Evolutionary conservation across 352 stramenopile genomes (phyloP).

Genomic region (Phytophthora hibernalis): DNA sequence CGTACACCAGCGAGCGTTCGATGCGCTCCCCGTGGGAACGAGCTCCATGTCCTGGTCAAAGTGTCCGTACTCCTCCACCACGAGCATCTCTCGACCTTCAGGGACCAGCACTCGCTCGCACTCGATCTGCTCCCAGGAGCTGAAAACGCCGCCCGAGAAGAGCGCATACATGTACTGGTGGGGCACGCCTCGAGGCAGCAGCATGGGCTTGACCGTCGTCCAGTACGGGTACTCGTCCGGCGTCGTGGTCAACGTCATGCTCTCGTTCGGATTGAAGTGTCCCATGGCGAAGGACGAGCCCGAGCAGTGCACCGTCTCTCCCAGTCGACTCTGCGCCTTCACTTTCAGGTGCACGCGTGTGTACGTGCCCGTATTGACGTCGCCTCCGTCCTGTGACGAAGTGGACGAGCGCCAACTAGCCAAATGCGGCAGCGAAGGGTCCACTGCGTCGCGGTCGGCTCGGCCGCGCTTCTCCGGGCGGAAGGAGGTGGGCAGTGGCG

Average conservation of each 20-base stretch:
- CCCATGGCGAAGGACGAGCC: constrained; percentile 88
- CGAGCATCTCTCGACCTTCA: constrained; percentile 81
- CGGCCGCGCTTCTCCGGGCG: constrained; percentile 56
- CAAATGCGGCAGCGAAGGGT: constrained; percentile 35
- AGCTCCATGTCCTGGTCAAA: constrained; percentile 75
- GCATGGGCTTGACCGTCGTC: constrained; percentile 94
- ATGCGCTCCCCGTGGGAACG: constrained; percentile 58
- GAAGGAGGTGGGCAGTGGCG: constrained; percentile 52
- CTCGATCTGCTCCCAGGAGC: constrained; percentile 83
- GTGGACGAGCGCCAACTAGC: constrained; percentile 43
- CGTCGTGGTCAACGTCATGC: constrained; percentile 95
- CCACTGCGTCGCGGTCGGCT: constrained; percentile 21
- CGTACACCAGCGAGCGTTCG: constrained; percentile 72
- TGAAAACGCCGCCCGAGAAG: constrained; percentile 87
- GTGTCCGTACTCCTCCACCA: constrained; percentile 78
- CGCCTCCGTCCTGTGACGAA: constrained; percentile 47
- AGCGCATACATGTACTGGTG: constrained; percentile 93
- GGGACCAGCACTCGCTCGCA: constrained; percentile 76
- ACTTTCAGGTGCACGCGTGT: constrained; percentile 82
- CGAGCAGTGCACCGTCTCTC: constrained; percentile 81
- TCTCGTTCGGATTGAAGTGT: constrained; percentile 89
- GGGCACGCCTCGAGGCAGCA: constrained; percentile 85
- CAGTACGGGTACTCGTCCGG: constrained; percentile 97
- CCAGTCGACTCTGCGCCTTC: constrained; percentile 71
- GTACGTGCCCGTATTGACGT: constrained; percentile 86